Evolutionary conservation across 805 yeast genomes (phyloP).

Genomic region (Kazachstania africana): DNA sequence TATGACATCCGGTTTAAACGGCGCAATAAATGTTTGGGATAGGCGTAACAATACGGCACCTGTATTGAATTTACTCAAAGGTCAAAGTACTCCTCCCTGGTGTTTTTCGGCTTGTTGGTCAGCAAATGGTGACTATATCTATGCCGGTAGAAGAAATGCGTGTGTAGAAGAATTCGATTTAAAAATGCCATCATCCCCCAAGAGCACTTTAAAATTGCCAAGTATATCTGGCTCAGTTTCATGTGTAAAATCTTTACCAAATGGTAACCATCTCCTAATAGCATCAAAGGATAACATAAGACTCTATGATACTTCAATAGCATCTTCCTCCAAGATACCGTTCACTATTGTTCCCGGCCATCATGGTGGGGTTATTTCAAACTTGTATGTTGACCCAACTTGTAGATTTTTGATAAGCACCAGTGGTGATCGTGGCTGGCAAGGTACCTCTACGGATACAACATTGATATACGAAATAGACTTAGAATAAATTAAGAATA

Average conservation of each 20-base stretch:
- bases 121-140: slow-evolving; percentile 62
- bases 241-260: slow-evolving; percentile 68
- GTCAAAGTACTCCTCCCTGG: slow-evolving; percentile 82
- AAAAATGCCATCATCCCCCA: slow-evolving; percentile 45
- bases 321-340: slow-evolving; percentile 37
- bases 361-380: slow-evolving; percentile 81
- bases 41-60: slow-evolving; percentile 34
- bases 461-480: slow-evolving; percentile 73
- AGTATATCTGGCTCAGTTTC: slow-evolving; percentile 85
- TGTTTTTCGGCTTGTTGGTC: slow-evolving; percentile 87
- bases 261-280: slow-evolving; percentile 65
- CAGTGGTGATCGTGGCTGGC: slow-evolving; percentile 95
- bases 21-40: slow-evolving; percentile 77
- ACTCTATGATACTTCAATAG: slow-evolving; percentile 54
- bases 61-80: slow-evolving; percentile 40
- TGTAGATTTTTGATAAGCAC: slow-evolving; percentile 82
- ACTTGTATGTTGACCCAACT: slow-evolving; percentile 71
- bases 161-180: slow-evolving; percentile 67
- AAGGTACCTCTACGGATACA: slow-evolving; percentile 67
- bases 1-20: slow-evolving; percentile 74
- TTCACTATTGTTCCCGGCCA: slow-evolving; percentile 92
- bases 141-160: slow-evolving; percentile 82
- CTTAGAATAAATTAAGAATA: slow-evolving; percentile 27
- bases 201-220: slow-evolving; percentile 62
- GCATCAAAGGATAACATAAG: slow-evolving; percentile 88